Base-by-base conservation (phyloP, 148 eudicot genomes). In the Simmondsia chinensis region DNA sequence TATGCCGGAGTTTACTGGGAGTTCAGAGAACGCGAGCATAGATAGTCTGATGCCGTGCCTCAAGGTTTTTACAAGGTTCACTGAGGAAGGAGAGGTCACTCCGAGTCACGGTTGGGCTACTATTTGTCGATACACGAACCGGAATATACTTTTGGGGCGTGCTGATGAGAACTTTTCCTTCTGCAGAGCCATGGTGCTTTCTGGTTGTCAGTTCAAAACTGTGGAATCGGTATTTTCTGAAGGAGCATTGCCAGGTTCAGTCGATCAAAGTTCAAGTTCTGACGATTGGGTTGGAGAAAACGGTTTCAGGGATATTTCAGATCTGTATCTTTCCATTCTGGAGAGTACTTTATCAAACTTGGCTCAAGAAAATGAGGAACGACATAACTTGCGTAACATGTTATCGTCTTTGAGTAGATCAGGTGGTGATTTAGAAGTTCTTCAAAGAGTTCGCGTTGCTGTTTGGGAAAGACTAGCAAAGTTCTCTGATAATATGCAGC, bases 381-480 rank as follows among this genome's bases (percentile, higher is more conserved):
- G 58, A 28, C 70, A 35, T 42, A 58, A 61, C 50, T 64, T 93
- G 14, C 60, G 47, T 49, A 65, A 39, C 58, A 44, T 79, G 20
- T 37, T 93, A 41, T 93, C 87, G 28, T 82, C 87, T 50, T 62
- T 93, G 56, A 69, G 94, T 71, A 73, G 66, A 71, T 27, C 43
- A 11, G 83, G 58, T 31, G 82, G 74, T 39, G 61, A 80, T 31
- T 29, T 64, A 57, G 78, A 80, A 46, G 61, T 40, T 32, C 71
- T 93, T 59, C 66, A 70, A 51, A 60, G 46, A 38, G 84, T 86
- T 37, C 79, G 99, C 39, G 58, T 33, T 42, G 73, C 79, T 43
- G 87, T 93, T 48, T 93, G 99, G 99, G 80, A 76, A 46, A 77
- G 79, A 68, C 31, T 93, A 68, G 74, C 78, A 43, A 63, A 62